A percentile compares a stretch with the other conserved stretches of the same genome.
phyloP scores from a whole-genome alignment of 2,329 filamentous ascomycete species.

The Cercospora citrullina region DNA sequence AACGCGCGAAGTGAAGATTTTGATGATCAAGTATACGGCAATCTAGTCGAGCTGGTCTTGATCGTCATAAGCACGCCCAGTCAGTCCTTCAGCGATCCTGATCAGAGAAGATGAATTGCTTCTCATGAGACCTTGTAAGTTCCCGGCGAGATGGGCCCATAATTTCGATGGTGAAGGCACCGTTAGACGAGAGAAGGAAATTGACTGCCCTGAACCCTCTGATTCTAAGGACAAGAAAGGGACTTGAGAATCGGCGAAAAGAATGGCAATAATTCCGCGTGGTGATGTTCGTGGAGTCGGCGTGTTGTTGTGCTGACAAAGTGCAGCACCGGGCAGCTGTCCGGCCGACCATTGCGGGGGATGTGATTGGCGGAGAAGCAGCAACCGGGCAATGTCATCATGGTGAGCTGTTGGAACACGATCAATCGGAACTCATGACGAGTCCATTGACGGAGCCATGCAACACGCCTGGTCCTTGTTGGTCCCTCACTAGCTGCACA shows the following conservation, averaged over 20 bases:
- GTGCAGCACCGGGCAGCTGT: neutral
- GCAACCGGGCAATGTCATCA: constrained; percentile 4
- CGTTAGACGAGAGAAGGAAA: too few species aligned
- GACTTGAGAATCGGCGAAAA: neutral
- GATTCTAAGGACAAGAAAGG: too few species aligned
- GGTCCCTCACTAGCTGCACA: neutral
- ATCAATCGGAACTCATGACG: constrained; percentile 9
- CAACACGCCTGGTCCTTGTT: neutral
- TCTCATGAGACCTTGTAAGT: too few species aligned
- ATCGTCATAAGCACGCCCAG: too few species aligned
- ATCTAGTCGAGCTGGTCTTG: too few species aligned
- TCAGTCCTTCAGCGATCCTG: too few species aligned
- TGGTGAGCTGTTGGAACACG: constrained; percentile 4
- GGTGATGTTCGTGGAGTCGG: neutral
- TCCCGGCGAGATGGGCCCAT: too few species aligned
- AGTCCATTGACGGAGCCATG: constrained; percentile 6
- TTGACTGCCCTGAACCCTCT: too few species aligned
- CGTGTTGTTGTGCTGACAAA: neutral
- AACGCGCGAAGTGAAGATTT: too few species aligned
- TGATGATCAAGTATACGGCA: too few species aligned
- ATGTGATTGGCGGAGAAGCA: neutral
- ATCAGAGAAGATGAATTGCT: too few species aligned
- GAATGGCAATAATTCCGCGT: neutral
- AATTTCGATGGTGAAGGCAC: too few species aligned
- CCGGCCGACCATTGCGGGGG: neutral